Evolutionary conservation across 495 filamentous ascomycete genomes (phyloP).

Genomic region (Aspergillus heteromorphus): DNA sequence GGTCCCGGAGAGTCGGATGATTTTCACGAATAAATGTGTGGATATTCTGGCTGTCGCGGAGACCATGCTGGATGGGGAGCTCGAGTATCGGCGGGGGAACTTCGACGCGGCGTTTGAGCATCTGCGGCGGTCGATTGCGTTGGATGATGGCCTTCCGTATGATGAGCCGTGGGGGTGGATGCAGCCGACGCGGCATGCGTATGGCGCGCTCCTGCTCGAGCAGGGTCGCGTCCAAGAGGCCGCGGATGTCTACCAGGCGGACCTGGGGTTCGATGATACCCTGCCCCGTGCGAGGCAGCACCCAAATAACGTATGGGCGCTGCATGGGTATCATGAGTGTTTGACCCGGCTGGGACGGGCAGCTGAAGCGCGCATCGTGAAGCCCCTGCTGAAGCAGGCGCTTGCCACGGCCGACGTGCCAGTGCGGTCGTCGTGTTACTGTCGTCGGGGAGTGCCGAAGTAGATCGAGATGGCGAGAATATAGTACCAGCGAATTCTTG

Average conservation of each 20-base stretch:
- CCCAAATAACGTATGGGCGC: slow-evolving; percentile 60
- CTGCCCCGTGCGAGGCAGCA: slow-evolving; percentile 53
- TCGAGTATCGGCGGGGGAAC: slow-evolving; percentile 57
- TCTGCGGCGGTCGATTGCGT: slow-evolving; percentile 46
- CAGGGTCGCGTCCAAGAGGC: slow-evolving; percentile 53
- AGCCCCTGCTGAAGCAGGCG: slow-evolving; percentile 45
- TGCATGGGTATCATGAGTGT: slow-evolving; percentile 61
- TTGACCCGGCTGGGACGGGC: slow-evolving; percentile 41
- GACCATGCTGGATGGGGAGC: slow-evolving; percentile 64
- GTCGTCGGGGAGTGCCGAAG: slow-evolving; percentile 24
- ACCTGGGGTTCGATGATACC: slow-evolving; percentile 51
- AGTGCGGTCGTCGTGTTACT: slow-evolving; percentile 56
- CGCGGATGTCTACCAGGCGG: slow-evolving; percentile 47
- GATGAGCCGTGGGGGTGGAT: slow-evolving; percentile 67
- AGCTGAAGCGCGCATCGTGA: slow-evolving; percentile 44
- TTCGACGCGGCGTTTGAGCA: slow-evolving; percentile 49
- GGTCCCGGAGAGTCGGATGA: slow-evolving; percentile 49
- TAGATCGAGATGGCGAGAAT: not conserved
- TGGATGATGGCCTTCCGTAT: slow-evolving; percentile 51
- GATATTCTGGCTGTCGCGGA: slow-evolving; percentile 55
- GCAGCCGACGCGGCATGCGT: slow-evolving; percentile 59
- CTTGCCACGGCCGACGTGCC: slow-evolving; percentile 51
- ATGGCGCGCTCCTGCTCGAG: slow-evolving; percentile 55
- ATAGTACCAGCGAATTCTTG: not conserved
- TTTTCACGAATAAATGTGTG: slow-evolving; percentile 60